These are phyloP conservation scores for Linnemannia schmuckeri DNA, from an alignment of 192 early-diverging fungal genomes.

Conservation along the genomic window DNA sequence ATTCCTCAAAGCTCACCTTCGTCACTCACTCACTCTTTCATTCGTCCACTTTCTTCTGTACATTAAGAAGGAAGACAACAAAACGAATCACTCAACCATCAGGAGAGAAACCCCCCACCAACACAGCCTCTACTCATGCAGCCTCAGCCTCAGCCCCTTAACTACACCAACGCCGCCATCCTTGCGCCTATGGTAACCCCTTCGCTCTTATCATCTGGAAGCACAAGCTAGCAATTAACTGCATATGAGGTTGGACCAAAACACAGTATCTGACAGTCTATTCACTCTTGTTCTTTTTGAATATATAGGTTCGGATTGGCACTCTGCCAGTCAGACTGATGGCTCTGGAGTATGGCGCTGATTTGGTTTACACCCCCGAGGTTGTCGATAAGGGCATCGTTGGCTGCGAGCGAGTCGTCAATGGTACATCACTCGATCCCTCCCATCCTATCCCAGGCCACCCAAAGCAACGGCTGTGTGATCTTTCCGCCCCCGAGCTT, in stretches of 20 bases:
- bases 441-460: neutral
- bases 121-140: neutral
- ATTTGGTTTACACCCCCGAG: conserved; percentile 93
- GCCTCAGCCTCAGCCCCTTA: conserved; percentile 2
- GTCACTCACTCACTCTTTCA: too few species aligned
- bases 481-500: neutral
- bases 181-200: conserved; percentile 93
- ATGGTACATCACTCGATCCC: conserved; percentile 63
- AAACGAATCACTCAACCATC: too few species aligned
- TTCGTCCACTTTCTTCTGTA: neutral
- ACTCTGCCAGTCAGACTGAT: conserved; percentile 91
- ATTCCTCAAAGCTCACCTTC: too few species aligned
- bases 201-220: neutral
- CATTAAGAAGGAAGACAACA: too few species aligned
- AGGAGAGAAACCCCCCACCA: too few species aligned
- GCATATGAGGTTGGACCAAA: neutral
- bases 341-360: conserved; percentile 91
- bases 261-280: neutral
- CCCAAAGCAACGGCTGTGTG: too few species aligned
- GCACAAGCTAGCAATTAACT: neutral
- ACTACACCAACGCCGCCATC: conserved; percentile 74
- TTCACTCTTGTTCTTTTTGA: neutral
- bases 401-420: conserved; percentile 77
- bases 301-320: conserved; percentile 78
- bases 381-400: conserved; percentile 90